phyloP scores from a whole-genome alignment of 2,329 filamentous ascomycete genomes.

The Colletotrichum nymphaeae region DNA sequence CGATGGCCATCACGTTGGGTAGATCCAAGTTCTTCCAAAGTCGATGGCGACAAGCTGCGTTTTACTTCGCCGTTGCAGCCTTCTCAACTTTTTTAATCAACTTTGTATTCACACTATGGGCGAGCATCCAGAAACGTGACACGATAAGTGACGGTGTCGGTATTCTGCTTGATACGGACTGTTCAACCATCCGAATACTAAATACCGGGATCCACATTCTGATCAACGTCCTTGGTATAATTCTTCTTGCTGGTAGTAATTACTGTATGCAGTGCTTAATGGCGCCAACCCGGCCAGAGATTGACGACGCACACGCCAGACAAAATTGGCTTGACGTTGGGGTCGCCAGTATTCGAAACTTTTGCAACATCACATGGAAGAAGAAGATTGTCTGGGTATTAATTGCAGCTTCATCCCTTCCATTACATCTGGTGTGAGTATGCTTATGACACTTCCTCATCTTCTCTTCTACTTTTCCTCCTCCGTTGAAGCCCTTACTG shows the following conservation, averaged over 20 bases:
- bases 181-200: not conserved
- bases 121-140: not conserved
- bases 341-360: not conserved
- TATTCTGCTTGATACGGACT: not conserved
- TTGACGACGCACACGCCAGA: not conserved
- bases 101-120: not conserved
- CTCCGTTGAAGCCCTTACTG: not conserved
- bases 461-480: not conserved
- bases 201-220: not conserved
- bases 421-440: not conserved
- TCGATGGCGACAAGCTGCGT: not conserved
- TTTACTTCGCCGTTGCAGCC: not conserved
- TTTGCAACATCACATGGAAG: not conserved
- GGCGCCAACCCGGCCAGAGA: not conserved
- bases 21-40: not conserved
- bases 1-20: not conserved
- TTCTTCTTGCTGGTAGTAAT: not conserved
- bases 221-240: not conserved
- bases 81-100: not conserved
- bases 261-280: not conserved
- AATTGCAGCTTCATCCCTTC: not conserved
- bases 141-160: not conserved
- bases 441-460: not conserved
- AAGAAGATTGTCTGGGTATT: not conserved
- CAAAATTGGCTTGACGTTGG: not conserved